Evolutionary conservation across 148 eudicot species (phyloP).

Genomic region (Rhododendron griersonianum): DNA sequence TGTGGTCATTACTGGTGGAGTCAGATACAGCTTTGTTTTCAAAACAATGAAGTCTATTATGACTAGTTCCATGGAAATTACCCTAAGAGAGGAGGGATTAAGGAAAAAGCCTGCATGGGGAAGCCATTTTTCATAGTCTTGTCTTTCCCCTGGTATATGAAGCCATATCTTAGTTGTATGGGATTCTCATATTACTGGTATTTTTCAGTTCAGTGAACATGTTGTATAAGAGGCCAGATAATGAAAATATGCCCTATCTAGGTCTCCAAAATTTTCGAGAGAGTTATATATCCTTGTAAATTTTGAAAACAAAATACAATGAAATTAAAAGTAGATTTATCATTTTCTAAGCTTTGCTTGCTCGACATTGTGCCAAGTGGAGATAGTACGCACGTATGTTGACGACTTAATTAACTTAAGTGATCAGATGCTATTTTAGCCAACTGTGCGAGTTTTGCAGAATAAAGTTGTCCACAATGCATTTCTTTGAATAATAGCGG

Average conservation of each 20-base stretch:
- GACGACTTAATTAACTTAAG: neutral
- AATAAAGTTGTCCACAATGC: neutral
- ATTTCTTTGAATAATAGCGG: neutral
- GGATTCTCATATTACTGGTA: neutral
- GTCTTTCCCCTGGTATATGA: neutral
- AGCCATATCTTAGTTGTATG: neutral
- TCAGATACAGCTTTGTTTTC: constrained; percentile 15
- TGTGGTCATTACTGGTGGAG: constrained; percentile 57
- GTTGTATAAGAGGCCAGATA: neutral
- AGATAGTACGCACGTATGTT: neutral
- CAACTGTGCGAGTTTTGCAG: neutral
- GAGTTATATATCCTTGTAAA: neutral
- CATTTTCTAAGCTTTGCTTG: neutral
- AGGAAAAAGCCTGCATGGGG: neutral
- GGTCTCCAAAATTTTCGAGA: neutral
- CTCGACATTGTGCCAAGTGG: neutral
- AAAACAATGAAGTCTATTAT: neutral
- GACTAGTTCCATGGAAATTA: neutral
- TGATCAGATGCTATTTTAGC: neutral
- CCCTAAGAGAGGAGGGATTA: neutral
- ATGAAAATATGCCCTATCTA: neutral
- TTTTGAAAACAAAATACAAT: neutral
- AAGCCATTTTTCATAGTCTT: neutral
- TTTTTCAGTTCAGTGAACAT: neutral
- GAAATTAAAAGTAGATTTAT: neutral